phyloP scores from a whole-genome alignment of 1,139 yeast species.

The Sugiyamaella xylanicola region DNA sequence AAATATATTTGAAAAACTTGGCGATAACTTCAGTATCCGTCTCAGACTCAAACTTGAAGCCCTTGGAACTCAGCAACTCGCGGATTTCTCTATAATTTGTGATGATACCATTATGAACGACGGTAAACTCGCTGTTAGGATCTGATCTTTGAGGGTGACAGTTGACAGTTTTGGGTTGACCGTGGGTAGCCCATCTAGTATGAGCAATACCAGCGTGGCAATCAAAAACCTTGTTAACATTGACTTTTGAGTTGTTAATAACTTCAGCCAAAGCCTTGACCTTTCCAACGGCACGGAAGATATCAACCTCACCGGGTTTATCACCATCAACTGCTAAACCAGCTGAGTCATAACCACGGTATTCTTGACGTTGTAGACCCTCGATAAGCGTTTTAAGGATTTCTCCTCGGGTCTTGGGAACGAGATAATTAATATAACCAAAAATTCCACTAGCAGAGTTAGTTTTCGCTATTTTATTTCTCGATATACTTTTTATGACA shows the following conservation, averaged over 20 bases:
- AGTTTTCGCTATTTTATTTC: no score
- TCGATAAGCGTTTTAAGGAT: constrained; percentile 85
- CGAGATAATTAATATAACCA: constrained; percentile 95
- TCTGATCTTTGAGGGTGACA: constrained; percentile 98
- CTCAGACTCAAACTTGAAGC: constrained; percentile 82
- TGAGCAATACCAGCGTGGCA: constrained; percentile 97
- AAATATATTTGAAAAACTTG: constrained; percentile 86
- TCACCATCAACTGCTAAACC: constrained; percentile 97
- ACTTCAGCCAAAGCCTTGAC: constrained; percentile 78
- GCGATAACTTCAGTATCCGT: constrained; percentile 99
- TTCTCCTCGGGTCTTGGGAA: constrained; percentile 89
- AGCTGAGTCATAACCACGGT: constrained; percentile 97
- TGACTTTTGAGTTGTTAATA: constrained; percentile 52
- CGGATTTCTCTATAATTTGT: constrained; percentile 92
- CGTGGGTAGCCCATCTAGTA: constrained; percentile 99
- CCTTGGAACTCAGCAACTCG: constrained; percentile 76
- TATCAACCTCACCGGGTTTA: constrained; percentile 50
- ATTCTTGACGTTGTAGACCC: constrained; percentile 91
- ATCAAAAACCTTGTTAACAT: constrained; percentile 67
- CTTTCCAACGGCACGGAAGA: constrained; percentile 89
- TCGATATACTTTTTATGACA: no score
- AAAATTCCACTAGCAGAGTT: constrained; percentile 76
- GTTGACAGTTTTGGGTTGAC: constrained; percentile 80
- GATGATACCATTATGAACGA: constrained; percentile 98
- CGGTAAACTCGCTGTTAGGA: constrained; percentile 74